Conservation (phyloP, 257 asterid species). For the Rehmannia glutinosa region DNA sequence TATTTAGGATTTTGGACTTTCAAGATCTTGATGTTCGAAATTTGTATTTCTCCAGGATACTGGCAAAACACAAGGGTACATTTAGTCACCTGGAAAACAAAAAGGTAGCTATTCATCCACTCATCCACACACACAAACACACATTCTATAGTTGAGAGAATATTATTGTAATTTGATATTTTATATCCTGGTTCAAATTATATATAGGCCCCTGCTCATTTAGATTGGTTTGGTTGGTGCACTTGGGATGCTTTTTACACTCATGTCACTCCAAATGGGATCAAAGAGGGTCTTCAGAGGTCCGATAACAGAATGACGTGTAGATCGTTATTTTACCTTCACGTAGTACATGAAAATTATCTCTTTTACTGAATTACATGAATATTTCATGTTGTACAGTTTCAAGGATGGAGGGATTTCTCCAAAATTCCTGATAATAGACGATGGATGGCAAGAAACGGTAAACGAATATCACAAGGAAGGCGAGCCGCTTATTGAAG, state of each 20-base stretch:
- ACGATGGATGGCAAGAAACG: conserved; percentile 75
- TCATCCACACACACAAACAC: not conserved
- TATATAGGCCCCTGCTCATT: conserved; percentile 36
- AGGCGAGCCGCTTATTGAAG: conserved; percentile 37
- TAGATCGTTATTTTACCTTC: too few species aligned
- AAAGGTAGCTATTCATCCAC: conserved; percentile 20
- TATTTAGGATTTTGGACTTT: not conserved
- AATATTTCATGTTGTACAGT: conserved; percentile 10
- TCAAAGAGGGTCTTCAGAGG: conserved; percentile 43
- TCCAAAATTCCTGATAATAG: conserved; percentile 52
- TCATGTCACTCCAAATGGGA: conserved; percentile 28
- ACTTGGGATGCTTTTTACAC: conserved; percentile 45
- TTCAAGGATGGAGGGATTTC: conserved; percentile 46
- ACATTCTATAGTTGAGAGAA: not conserved
- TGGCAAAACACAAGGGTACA: conserved; percentile 35
- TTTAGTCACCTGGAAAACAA: conserved; percentile 38
- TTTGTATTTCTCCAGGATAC: conserved; percentile 19
- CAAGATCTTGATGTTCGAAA: not conserved
- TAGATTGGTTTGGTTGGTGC: conserved; percentile 44
- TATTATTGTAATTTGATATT: too few species aligned
- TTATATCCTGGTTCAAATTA: not conserved
- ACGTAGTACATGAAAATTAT: too few species aligned
- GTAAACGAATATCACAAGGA: conserved; percentile 35
- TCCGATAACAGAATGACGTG: too few species aligned
- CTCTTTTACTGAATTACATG: not conserved